Base-by-base conservation (phyloP, 2,329 filamentous ascomycete genomes). In the Colletotrichum incanum region DNA sequence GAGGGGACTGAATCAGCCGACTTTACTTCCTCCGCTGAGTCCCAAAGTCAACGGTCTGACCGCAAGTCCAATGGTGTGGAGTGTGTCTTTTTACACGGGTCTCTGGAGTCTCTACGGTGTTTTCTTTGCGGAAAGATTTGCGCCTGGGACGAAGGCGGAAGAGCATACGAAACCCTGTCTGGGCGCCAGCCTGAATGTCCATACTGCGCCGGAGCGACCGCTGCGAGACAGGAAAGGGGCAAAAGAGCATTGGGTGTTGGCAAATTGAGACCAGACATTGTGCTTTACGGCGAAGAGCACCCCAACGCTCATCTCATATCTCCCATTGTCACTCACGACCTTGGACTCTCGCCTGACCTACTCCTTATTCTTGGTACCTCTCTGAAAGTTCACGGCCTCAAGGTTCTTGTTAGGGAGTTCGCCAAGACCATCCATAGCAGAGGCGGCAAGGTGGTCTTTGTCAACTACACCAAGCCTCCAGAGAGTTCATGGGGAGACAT, bases 231-330 rank as follows among this genome's bases (percentile, higher is more conserved):
- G 74, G 90, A 91, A 72, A 88, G 84, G 61, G 92, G 92, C 16
- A 93, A 93, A 77, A 86, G 92, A 71, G 90, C 90, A 0, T 83
- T 93, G 7, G 90, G 91, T 4, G 87, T 93, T 3, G 92, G 92
- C 43, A 91, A 91, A 72, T 84, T 94, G 23, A 85, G 92, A 49
- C 92, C 92, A 0, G 92, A 94, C 76, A 93, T 94, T 76, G 92
- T 94, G 1, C 84, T 94, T 0, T 94, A 94, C 76, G 92, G 92
- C 28, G 92, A 94, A 78, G 91, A 93, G 64, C 91, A 94, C 75
- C 92, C 92, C 0, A 88, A 88, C 41, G 89, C 90, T 2, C 90
- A 93, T 71, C 84, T 92, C 6, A 92, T 94, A 74, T 91, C 90
- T 28, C 89, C 90, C 2, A 88, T 94, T 16, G 87, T 93, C 18